Conservation (phyloP, 2,329 filamentous ascomycete species). For the Cladosporium sp. region DNA sequence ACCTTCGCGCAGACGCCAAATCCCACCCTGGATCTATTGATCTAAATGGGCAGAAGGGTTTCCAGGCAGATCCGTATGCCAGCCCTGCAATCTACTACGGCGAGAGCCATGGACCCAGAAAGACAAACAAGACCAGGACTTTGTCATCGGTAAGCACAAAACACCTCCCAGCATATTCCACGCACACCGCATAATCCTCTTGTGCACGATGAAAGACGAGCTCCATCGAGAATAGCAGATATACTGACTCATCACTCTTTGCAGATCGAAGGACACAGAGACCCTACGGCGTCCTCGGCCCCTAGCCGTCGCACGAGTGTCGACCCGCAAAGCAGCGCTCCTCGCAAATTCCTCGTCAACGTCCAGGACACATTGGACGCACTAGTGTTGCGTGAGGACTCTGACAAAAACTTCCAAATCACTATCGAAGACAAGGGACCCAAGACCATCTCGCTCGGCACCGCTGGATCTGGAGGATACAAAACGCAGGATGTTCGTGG, state of each 20-base stretch:
- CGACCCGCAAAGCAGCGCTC: conserved; percentile 72
- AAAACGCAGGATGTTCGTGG: conserved; percentile 89
- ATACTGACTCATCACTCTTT: not conserved
- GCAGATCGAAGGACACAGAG: conserved; percentile 24
- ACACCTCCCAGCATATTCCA: not conserved
- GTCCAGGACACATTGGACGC: conserved; percentile 80
- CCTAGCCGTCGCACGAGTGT: conserved; percentile 61
- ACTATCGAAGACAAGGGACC: conserved; percentile 95
- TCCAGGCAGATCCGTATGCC: conserved; percentile 56
- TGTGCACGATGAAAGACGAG: conserved; percentile 11
- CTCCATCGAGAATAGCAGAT: not conserved
- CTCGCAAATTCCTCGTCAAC: conserved; percentile 81
- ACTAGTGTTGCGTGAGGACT: conserved; percentile 83
- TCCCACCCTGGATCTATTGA: conserved; percentile 19
- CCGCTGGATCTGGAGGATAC: conserved; percentile 79
- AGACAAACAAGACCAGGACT: conserved; percentile 51
- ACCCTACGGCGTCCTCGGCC: conserved; percentile 20
- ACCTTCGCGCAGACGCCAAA: conserved; percentile 20
- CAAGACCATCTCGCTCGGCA: conserved; percentile 85
- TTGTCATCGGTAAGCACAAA: conserved; percentile 54
- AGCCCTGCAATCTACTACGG: conserved; percentile 62
- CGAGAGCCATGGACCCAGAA: conserved; percentile 49
- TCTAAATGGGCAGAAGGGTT: conserved; percentile 20
- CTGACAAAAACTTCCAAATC: conserved; percentile 92
- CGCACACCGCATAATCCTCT: conserved; percentile 20